These are phyloP conservation scores for Nigrospora oryzae DNA, from an alignment of 2,329 filamentous ascomycete species.

Conservation along the genomic window DNA sequence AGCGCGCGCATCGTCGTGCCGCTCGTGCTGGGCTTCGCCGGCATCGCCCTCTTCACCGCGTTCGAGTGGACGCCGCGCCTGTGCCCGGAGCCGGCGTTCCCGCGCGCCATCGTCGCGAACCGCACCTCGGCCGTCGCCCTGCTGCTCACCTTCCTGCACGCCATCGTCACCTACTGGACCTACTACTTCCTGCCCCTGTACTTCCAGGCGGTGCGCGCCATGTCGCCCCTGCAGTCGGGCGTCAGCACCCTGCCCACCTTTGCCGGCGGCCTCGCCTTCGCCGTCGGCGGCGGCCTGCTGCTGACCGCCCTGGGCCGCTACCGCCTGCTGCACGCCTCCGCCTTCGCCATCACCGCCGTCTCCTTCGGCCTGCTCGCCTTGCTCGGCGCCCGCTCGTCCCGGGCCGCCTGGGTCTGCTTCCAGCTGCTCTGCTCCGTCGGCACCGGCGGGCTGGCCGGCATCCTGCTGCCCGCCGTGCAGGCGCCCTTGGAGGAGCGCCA, in stretches of 20 bases:
- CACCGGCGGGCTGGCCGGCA: slow-evolving; percentile 12
- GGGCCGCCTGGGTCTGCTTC: slow-evolving; percentile 18
- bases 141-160: slow-evolving; percentile 22
- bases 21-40: slow-evolving; percentile 27
- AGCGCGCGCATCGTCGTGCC: slow-evolving; percentile 22
- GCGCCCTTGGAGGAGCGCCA: slow-evolving; percentile 17
- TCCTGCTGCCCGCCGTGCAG: slow-evolving; percentile 23
- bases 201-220: slow-evolving; percentile 6
- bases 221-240: slow-evolving; percentile 16
- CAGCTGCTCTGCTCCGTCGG: slow-evolving; percentile 12
- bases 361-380: slow-evolving; percentile 24
- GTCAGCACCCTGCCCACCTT: slow-evolving; percentile 35
- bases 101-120: slow-evolving; percentile 30
- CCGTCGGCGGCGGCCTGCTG: slow-evolving; percentile 18
- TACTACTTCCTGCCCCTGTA: slow-evolving; percentile 3
- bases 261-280: slow-evolving; percentile 25
- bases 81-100: slow-evolving; percentile 23
- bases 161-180: slow-evolving; percentile 7
- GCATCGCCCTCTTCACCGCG: slow-evolving; percentile 23
- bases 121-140: slow-evolving; percentile 22
- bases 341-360: slow-evolving; percentile 17
- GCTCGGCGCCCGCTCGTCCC: slow-evolving; percentile 20
- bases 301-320: not conserved
- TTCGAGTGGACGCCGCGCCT: slow-evolving; percentile 16
- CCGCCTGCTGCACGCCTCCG: not conserved